Conservation (phyloP, 345 rosid species). For the Populus tremula region DNA sequence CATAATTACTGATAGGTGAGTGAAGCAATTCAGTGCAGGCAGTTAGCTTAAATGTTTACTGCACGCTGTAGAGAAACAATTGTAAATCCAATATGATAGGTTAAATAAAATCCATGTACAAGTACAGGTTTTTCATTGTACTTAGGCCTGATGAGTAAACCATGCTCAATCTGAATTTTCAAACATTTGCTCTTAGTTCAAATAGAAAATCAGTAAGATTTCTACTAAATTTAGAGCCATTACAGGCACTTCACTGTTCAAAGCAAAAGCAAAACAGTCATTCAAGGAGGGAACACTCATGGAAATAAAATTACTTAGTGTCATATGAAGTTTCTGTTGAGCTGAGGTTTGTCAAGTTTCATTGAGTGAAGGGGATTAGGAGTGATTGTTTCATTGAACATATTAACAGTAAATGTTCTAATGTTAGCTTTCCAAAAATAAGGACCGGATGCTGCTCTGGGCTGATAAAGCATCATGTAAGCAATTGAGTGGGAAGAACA, state of each 20-base stretch:
- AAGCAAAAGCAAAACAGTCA: not conserved
- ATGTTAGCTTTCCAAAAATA: not conserved
- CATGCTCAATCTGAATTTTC: not conserved
- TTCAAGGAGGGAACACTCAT: not conserved
- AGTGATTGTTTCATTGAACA: not conserved
- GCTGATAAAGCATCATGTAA: not conserved
- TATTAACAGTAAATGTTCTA: not conserved
- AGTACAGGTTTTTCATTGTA: not conserved
- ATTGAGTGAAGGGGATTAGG: not conserved
- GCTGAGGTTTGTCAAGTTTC: not conserved
- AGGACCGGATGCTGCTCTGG: not conserved
- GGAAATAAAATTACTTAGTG: not conserved
- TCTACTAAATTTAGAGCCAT: not conserved
- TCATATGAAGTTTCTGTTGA: not conserved
- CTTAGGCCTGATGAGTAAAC: not conserved
- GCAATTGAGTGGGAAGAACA: too few relatives aligned
- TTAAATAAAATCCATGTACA: not conserved
- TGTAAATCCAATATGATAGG: not conserved
- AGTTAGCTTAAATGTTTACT: not conserved
- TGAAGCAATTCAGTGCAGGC: not conserved
- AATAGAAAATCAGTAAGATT: not conserved
- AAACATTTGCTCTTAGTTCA: not conserved
- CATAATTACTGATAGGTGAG: not conserved
- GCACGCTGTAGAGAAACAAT: not conserved
- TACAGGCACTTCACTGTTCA: not conserved